Evolutionary conservation across 1,139 yeast species (phyloP), one percentile per base, ranked within the genome.

Genomic region (Debaryomycetaceae sp.): DNA sequence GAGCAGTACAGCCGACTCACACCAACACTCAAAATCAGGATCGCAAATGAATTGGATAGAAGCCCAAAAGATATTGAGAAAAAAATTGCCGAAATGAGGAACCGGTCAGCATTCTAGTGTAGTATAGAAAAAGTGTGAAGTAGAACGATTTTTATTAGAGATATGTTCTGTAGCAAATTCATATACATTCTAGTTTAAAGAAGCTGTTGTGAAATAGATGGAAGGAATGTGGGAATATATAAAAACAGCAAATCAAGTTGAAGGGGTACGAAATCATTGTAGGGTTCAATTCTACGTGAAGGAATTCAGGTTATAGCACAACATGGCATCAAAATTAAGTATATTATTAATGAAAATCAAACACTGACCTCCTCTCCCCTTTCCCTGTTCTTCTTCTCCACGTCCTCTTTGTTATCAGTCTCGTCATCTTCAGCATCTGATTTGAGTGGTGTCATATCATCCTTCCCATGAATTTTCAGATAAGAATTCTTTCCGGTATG

Each of bases 21-120:
- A 2, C 58, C 58, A 1, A 63, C 67, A 0, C 55, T 61, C 8
- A 79, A 83, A 55, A 63, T 73, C 33, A 59, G 56, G 34, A 72
- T 87, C 39, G 81, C 87, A 0, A 63, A 66, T 5, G 73, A 69
- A 44, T 59, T 86, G 51, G 87, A 81, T 38, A 68, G 83, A 48
- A 64, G 79, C 0, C 80, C 83, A 0, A 63, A 70, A 44, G 90
- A 85, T 37, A 75, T 88, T 7, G 84, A 80, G 46, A 72, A 76
- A 45, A 80, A 80, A 57, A 72, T 87, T 24, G 68, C 75, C 33
- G 90, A 83, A 45, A 65, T 84, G 53, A 68, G 86, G 49, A 75
- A 75, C 39, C 64, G 83, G 41, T 65, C 74, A 9, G 78, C 78
- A 6, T 66, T 68, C 53, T 67, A 57, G 49, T 8, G 17, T 40